phyloP scores from a whole-genome alignment of 2,329 filamentous ascomycete species.

The Chrysoporthe puriensis region DNA sequence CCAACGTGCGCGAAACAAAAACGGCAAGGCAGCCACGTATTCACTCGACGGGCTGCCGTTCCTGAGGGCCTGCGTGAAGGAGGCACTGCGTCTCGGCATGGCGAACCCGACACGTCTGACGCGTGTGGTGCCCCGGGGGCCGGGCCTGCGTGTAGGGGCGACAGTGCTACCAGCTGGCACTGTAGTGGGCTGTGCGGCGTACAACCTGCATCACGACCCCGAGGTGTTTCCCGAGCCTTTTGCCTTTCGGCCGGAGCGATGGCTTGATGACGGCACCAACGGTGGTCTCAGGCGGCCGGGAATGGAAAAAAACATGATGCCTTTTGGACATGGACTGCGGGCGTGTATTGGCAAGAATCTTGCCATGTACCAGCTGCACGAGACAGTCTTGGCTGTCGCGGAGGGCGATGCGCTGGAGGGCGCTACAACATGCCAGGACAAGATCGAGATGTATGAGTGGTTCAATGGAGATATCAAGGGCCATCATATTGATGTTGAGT shows the following conservation, averaged over 20 bases:
- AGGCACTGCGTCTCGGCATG: conserved; percentile 31
- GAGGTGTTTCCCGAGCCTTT: conserved; percentile 30
- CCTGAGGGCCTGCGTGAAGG: conserved; percentile 31
- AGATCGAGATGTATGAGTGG: conserved; percentile 25
- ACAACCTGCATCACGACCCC: conserved; percentile 52
- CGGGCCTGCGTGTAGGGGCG: conserved; percentile 44
- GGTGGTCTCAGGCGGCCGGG: neutral
- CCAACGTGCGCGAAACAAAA: no score
- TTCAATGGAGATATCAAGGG: conserved; percentile 27
- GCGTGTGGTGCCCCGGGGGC: conserved; percentile 15
- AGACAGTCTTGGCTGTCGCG: conserved; percentile 3
- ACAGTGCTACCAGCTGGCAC: conserved; percentile 61
- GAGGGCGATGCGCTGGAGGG: conserved; percentile 16
- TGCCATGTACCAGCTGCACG: conserved; percentile 26
- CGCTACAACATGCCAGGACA: conserved; percentile 14
- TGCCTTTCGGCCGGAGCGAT: conserved; percentile 32
- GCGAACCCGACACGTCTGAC: conserved; percentile 30
- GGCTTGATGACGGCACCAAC: conserved; percentile 16
- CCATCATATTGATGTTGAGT: neutral
- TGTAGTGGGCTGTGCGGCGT: conserved; percentile 64
- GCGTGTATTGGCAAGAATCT: conserved; percentile 33
- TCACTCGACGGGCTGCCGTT: conserved; percentile 50
- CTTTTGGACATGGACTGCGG: conserved; percentile 33
- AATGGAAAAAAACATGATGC: conserved; percentile 16
- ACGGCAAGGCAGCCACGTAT: conserved; percentile 44